Evolutionary conservation across 139 green algal genomes (phyloP), one percentile per base, ranked within the genome.

Genomic region (Chlorella vulgaris): DNA sequence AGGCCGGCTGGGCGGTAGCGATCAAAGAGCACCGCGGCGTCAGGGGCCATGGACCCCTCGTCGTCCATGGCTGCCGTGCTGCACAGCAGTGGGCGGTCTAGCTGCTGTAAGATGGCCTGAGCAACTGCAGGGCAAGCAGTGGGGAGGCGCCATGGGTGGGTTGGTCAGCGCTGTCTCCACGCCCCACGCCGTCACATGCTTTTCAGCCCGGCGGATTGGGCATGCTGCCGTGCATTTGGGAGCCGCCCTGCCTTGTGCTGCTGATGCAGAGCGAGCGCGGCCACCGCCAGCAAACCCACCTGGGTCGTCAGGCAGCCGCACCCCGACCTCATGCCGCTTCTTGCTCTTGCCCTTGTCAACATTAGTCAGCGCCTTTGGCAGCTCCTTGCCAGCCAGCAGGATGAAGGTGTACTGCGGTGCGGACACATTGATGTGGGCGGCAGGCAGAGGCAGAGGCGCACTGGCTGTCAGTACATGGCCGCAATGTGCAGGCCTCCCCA

Each of bases 401-500:
- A 98, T 96, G 67, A 97, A 88, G 0, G 94, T 98, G 89, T 96
- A 98, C 87, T 96, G 90, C 79, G 81, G 35, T 31, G 21, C 15
- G 6, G 31, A 33, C 39, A 3, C n/a, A n/a, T n/a, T n/a, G n/a
- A n/a, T n/a, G n/a, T n/a, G n/a, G n/a, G n/a, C n/a, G 40, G 40
- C 3, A 28, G 68, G 47, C 55, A 31, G 15, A 10, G 47, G 47
- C 15, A 15, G 47, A 24, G 10, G 47, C 47, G 47, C 47, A 10
- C n/a, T n/a, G n/a, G n/a, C n/a, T n/a, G n/a, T n/a, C n/a, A n/a
- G n/a, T n/a, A n/a, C n/a, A n/a, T n/a, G n/a, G n/a, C n/a, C n/a
- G 47, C 47, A 55, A 55, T 15, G 15, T 24, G 47, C 13, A 55
- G 10, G 47, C 47, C 47, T 55, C 47, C 47, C 13, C 47, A 55